Percentiles rank a stretch among this genome's conserved stretches.
These are phyloP conservation scores for Pyricularia sp. DNA, from an alignment of 2,329 filamentous ascomycete genomes.

Conservation along the genomic window DNA sequence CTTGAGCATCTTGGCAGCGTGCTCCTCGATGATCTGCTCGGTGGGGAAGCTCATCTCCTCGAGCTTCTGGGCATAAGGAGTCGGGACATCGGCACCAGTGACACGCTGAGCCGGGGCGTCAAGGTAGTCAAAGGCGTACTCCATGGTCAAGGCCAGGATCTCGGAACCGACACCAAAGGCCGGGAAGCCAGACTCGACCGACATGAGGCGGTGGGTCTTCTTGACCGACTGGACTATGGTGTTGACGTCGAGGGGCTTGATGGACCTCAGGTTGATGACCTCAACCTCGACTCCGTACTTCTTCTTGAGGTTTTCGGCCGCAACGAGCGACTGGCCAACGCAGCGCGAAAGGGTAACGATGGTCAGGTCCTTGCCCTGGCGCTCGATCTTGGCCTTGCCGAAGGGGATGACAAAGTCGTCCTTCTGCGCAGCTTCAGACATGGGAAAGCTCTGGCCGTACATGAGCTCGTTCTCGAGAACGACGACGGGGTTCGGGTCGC, in stretches of 20 bases:
- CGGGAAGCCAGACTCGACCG: slow-evolving; percentile 92
- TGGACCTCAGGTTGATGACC: slow-evolving; percentile 94
- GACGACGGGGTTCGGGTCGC: slow-evolving; percentile 94
- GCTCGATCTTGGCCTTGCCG: slow-evolving; percentile 99
- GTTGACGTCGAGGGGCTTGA: slow-evolving; percentile 95
- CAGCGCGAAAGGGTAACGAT: slow-evolving; percentile 92
- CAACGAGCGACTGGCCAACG: slow-evolving; percentile 82
- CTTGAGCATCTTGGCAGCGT: slow-evolving; percentile 80
- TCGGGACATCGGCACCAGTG: slow-evolving; percentile 94
- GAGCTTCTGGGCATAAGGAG: slow-evolving; percentile 84
- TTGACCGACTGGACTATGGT: slow-evolving; percentile 94
- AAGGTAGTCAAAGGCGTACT: slow-evolving; percentile 97
- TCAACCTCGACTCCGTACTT: slow-evolving; percentile 94
- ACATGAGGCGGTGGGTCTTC: slow-evolving; percentile 91
- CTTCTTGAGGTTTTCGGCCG: slow-evolving; percentile 86
- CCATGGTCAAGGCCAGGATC: slow-evolving; percentile 89
- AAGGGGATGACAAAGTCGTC: slow-evolving; percentile 96
- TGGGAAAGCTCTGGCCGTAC: slow-evolving; percentile 91
- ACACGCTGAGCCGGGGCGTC: slow-evolving; percentile 88
- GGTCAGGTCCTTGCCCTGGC: slow-evolving; percentile 88
- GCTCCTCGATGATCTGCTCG: slow-evolving; percentile 77
- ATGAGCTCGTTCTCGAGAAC: slow-evolving; percentile 84
- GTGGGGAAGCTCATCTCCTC: slow-evolving; percentile 95
- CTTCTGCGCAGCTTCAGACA: slow-evolving; percentile 94
- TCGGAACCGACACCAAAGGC: slow-evolving; percentile 89